phyloP scores from a whole-genome alignment of 176 grass and related monocot species.

The Oryza coarctata region DNA sequence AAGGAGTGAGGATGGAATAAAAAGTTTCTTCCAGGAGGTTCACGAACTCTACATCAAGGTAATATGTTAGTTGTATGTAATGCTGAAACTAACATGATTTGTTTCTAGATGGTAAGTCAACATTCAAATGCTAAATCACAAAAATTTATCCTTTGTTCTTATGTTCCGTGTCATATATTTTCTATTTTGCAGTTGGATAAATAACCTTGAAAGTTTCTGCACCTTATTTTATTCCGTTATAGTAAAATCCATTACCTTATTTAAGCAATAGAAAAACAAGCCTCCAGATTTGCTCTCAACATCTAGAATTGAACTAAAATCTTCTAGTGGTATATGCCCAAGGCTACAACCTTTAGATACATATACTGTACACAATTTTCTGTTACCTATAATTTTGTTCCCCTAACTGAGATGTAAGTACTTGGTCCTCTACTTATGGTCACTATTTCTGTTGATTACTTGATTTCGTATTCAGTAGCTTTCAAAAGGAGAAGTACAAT shows the following conservation, averaged over 20 bases:
- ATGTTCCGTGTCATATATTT: background rate
- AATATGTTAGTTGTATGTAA: conserved; percentile 12
- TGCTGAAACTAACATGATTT: background rate
- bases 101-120: background rate
- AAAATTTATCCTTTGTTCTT: background rate
- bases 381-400: background rate
- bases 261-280: background rate
- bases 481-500: background rate
- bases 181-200: background rate
- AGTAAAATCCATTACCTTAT: background rate
- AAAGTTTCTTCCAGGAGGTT: conserved; percentile 90
- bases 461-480: background rate
- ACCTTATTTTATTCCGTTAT: background rate
- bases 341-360: background rate
- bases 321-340: background rate
- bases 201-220: background rate
- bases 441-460: background rate
- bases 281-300: background rate
- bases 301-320: background rate
- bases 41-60: conserved; percentile 91
- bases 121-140: background rate
- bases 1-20: conserved; percentile 69
- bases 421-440: background rate
- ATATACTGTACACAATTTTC: background rate
- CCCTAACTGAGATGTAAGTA: background rate